Evolutionary conservation across 768 basidiomycete genomes (phyloP).

Genomic region (Boletus coccyginus): DNA sequence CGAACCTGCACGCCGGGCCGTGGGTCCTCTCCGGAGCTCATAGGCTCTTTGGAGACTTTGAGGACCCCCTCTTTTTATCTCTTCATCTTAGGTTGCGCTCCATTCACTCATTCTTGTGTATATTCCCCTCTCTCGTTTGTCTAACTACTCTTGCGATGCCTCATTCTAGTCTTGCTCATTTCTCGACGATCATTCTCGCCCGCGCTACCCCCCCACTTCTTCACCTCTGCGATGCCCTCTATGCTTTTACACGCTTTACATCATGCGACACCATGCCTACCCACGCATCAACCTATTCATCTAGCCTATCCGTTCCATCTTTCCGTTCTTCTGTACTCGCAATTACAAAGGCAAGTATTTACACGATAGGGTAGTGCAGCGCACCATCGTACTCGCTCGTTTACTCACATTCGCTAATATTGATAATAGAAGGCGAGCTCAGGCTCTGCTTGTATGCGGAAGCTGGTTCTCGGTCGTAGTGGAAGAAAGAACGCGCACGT

Average conservation of each 20-base stretch:
- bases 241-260: not conserved
- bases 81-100: not conserved
- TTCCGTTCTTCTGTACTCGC: not conserved
- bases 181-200: constrained; percentile 8
- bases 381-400: constrained; percentile 6
- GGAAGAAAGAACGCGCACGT: not conserved
- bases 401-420: not conserved
- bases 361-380: constrained; percentile 10
- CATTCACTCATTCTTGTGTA: constrained; percentile 12
- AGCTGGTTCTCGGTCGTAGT: not conserved
- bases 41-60: not conserved
- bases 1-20: constrained; percentile 29
- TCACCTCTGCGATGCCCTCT: constrained; percentile 2
- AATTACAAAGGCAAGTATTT: not conserved
- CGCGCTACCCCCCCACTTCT: not conserved
- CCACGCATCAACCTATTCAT: not conserved
- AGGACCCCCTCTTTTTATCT: not conserved
- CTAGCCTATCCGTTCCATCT: constrained; percentile 6
- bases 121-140: not conserved
- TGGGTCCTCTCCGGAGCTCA: constrained; percentile 26
- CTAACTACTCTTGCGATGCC: constrained; percentile 12
- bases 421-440: not conserved
- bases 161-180: constrained; percentile 4
- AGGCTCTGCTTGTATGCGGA: not conserved
- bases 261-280: constrained; percentile 11